A percentile compares a stretch with the other conserved stretches of the same genome.
Evolutionary conservation across 148 eudicot genomes (phyloP).

Genomic region (Fagopyrum homotropicum): DNA sequence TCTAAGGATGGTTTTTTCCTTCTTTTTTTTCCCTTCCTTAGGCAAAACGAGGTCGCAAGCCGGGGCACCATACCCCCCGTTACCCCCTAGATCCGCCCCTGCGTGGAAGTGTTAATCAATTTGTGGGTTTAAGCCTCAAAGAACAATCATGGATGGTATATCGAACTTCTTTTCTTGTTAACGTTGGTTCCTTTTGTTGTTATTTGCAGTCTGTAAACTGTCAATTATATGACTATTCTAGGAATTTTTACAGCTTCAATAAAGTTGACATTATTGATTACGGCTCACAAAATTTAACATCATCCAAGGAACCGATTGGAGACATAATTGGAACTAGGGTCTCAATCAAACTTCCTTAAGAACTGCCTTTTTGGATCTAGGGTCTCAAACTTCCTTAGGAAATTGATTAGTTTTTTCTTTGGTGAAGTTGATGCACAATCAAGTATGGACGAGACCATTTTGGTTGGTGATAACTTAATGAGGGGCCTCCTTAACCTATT

Average conservation of each 20-base stretch:
- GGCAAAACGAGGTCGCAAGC: too few relatives aligned
- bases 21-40: too few relatives aligned
- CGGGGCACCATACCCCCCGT: too few relatives aligned
- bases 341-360: neutral
- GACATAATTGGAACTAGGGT: too few relatives aligned
- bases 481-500: slow-evolving; percentile 93
- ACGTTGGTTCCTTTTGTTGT: neutral
- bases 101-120: neutral
- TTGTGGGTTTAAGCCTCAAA: slow-evolving; percentile 15
- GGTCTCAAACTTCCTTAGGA: neutral
- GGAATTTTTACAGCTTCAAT: too few relatives aligned
- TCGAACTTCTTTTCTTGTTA: neutral
- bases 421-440: slow-evolving; percentile 76
- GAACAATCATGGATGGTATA: slow-evolving; percentile 43
- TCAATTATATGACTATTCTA: too few relatives aligned
- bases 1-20: too few relatives aligned
- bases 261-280: too few relatives aligned
- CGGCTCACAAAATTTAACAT: too few relatives aligned
- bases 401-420: neutral
- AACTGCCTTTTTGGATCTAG: neutral
- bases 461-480: slow-evolving; percentile 97
- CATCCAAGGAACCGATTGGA: too few relatives aligned
- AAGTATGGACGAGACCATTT: slow-evolving; percentile 90
- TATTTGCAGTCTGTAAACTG: neutral
- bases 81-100: too few relatives aligned